Evolutionary conservation across 805 yeast genomes (phyloP), one percentile per base, ranked within the genome.

Genomic region (Yamadazyma ubonensis): DNA sequence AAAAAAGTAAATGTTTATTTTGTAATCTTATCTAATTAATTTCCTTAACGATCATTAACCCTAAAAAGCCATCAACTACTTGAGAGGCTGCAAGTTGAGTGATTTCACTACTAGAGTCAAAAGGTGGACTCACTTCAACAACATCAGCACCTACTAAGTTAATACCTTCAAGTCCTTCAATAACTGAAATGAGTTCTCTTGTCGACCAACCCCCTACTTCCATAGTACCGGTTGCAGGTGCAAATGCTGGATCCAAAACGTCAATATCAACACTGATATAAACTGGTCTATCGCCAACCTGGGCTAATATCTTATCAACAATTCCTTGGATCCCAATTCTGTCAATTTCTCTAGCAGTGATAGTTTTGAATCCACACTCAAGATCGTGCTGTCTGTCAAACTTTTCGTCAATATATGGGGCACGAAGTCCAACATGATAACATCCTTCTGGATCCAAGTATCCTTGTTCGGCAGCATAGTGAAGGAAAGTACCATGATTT

Each of bases 401-500:
- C 8, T 54, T 48, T 6, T 61, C 59, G 28, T 65, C 70, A 20
- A 77, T 70, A 49, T 63, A 76, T 1, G 86, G 86, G 3, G 86
- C 86, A 45, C 87, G 63, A 39, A 79, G 69, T 0, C 86, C 88
- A 26, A 79, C 77, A 53, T 82, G 87, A 41, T 71, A 71, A 44
- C 77, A 73, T 29, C 63, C 63, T n/a, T 65, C 62, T 11, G 66
- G 61, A 3, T 70, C 58, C 29, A 81, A 61, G 48, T 76, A 77
- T 1, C 87, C 87, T 34, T 77, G 71, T 56, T 82, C 87, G 33
- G 76, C 76, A 1, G 88, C 88, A 58, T 78, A 81, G 55, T 81
- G 86, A 31, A 82, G 61, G 46, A 80, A 81, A 0, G 88, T 81
- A 4, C 87, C 88, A 54, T 82, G 87, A 51, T 81, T 82, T 41